Base-by-base conservation (phyloP, 2,329 filamentous ascomycete species). In the Helotiales sp. region DNA sequence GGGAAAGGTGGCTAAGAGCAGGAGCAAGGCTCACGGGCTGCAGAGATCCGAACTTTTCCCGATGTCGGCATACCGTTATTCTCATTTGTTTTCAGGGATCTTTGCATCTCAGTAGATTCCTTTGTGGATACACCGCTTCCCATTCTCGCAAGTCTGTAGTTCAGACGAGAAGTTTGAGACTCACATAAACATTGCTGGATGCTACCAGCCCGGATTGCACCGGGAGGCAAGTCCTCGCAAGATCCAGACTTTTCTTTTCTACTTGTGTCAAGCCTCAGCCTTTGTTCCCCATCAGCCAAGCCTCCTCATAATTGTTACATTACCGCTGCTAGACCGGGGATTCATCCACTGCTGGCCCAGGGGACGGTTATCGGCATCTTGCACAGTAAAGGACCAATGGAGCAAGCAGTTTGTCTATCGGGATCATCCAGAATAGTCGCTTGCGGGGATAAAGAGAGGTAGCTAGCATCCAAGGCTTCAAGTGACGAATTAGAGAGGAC, bases 301-400 rank as follows among this genome's bases (percentile, higher is more conserved):
- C 24, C 24, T 37, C 34, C 6, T 24, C 54, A 28, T 2, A 8
- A 22, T 17, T n/a, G 34, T 10, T 22, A n/a, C 17, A 24, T 13
- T 43, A 6, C 34, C 32, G 13, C 7, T 13, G 2, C 24, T 13
- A 30, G 28, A n/a, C 24, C 1, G 15, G 54, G 34, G 24, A 22
- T 17, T 26, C 54, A 24, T 24, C 20, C 17, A 26, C 54, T 13
- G 54, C 34, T 22, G 1, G 10, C 20, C 10, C 8, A 34, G 11
- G 20, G 49, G 26, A 66, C 71, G 71, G 68, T 50, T 70, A 73
- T 70, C 71, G 69, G 71, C 71, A 73, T 60, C 45, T 43, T 69
- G 65, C 67, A 66, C 62, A 6, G 20, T 26, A 20, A 8, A 17
- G 28, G 17, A 50, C 64, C 67, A 71, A 66, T 68, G 2, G 59